Evolutionary conservation across 1,139 yeast species (phyloP).

Genomic region (Kodamaea sp.): DNA sequence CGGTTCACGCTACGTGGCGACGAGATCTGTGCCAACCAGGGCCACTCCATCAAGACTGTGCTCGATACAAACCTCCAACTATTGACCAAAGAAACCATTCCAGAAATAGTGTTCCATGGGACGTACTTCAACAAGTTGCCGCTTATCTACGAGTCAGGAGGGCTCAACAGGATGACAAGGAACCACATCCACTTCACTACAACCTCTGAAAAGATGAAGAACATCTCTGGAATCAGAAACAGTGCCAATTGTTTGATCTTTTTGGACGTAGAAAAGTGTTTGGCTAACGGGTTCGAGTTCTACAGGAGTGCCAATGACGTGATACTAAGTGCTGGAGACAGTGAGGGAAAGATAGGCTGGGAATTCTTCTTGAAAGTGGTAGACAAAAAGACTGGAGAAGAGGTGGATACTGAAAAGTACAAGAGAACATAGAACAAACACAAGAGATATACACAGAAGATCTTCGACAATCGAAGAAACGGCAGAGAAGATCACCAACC

Average conservation of each 20-base stretch:
- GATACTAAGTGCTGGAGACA: slow-evolving; percentile 64
- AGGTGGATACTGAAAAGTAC: slow-evolving; percentile 11
- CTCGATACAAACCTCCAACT: slow-evolving; percentile 44
- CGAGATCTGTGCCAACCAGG: slow-evolving; percentile 84
- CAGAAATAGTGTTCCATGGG: slow-evolving; percentile 68
- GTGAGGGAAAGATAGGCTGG: slow-evolving; percentile 50
- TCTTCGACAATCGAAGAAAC: no score
- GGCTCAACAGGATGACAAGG: slow-evolving; percentile 69
- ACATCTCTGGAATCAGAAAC: slow-evolving; percentile 72
- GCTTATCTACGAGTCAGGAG: slow-evolving; percentile 52
- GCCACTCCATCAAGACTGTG: slow-evolving; percentile 68
- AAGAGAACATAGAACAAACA: background rate
- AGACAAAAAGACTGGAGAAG: slow-evolving; percentile 19
- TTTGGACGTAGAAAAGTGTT: slow-evolving; percentile 52
- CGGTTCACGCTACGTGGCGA: slow-evolving; percentile 51
- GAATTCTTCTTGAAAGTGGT: slow-evolving; percentile 44
- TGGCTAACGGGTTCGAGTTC: slow-evolving; percentile 53
- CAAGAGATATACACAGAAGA: no score
- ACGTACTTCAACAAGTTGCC: slow-evolving; percentile 58
- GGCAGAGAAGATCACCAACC: no score
- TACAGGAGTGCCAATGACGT: slow-evolving; percentile 74
- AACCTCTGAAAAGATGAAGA: slow-evolving; percentile 32
- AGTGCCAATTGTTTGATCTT: slow-evolving; percentile 62
- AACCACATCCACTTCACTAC: slow-evolving; percentile 82
- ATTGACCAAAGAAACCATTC: slow-evolving; percentile 24